Evolutionary conservation across 176 grass and related monocot genomes (phyloP).

Genomic region (Oryza meyeriana): DNA sequence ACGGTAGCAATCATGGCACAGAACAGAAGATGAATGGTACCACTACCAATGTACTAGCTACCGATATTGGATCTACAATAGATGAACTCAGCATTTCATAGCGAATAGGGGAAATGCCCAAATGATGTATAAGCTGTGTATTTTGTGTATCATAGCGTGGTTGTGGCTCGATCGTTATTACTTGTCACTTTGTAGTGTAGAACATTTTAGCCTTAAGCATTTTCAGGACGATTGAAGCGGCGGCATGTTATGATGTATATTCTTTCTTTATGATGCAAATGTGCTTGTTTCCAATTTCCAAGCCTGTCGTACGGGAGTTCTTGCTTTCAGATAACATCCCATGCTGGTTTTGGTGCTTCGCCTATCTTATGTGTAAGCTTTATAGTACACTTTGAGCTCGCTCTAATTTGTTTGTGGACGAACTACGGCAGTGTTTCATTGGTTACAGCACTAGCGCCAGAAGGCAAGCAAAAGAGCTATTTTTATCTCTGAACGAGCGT

Average conservation of each 20-base stretch:
- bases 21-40: slow-evolving; percentile 45
- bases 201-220: slow-evolving; percentile 19
- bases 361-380: too few relatives aligned
- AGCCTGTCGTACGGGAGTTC: too few relatives aligned
- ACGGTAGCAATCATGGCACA: background rate
- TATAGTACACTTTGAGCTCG: too few relatives aligned
- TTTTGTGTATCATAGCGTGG: slow-evolving; percentile 48
- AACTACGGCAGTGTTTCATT: background rate
- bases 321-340: background rate
- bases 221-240: slow-evolving; percentile 27
- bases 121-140: slow-evolving; percentile 41
- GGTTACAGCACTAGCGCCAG: too few relatives aligned
- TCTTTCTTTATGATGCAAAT: slow-evolving; percentile 39
- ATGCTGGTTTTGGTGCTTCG: too few relatives aligned
- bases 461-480: too few relatives aligned
- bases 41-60: slow-evolving; percentile 34
- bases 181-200: slow-evolving; percentile 22
- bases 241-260: slow-evolving; percentile 62
- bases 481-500: too few relatives aligned
- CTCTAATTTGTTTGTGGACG: background rate
- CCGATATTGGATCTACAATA: slow-evolving; percentile 39
- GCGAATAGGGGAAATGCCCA: slow-evolving; percentile 22
- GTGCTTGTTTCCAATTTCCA: slow-evolving; percentile 26
- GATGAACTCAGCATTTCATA: slow-evolving; percentile 82
- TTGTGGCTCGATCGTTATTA: slow-evolving; percentile 14